phyloP scores from a whole-genome alignment of 2,329 filamentous ascomycete genomes.

The Apiospora koreana region DNA sequence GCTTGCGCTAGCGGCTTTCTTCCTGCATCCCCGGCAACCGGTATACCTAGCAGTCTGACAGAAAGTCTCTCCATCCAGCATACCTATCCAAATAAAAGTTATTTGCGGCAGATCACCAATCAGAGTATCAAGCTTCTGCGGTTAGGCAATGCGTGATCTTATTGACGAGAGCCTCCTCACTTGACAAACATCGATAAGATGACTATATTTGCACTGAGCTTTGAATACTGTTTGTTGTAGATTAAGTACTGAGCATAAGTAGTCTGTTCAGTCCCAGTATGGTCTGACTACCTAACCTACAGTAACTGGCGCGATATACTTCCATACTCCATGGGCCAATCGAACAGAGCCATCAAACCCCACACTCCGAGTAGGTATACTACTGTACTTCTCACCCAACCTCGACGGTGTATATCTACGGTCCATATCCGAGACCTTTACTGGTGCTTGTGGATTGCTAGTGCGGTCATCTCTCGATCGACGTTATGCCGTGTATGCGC shows the following conservation, averaged over 20 bases:
- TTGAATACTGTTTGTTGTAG: not conserved
- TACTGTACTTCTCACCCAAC: not conserved
- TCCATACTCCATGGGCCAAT: not conserved
- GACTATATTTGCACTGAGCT: not conserved
- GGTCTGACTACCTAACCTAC: no score
- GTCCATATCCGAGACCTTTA: not conserved
- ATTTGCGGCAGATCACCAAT: not conserved
- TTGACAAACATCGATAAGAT: not conserved
- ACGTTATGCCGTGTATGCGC: not conserved
- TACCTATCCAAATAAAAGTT: not conserved
- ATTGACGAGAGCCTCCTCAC: not conserved
- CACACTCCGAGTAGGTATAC: not conserved
- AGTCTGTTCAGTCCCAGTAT: not conserved
- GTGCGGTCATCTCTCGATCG: not conserved
- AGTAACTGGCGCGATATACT: not conserved
- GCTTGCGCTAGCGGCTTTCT: slow-evolving; percentile 2
- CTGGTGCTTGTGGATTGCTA: not conserved
- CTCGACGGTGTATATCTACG: not conserved
- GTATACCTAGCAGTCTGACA: not conserved
- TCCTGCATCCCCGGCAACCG: not conserved
- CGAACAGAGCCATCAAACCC: not conserved
- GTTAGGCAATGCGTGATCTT: not conserved
- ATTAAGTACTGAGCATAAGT: not conserved
- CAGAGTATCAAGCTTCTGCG: not conserved
- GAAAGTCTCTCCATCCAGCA: not conserved